Conservation (phyloP, 768 basidiomycete species). For the Cubamyces lactineus region DNA sequence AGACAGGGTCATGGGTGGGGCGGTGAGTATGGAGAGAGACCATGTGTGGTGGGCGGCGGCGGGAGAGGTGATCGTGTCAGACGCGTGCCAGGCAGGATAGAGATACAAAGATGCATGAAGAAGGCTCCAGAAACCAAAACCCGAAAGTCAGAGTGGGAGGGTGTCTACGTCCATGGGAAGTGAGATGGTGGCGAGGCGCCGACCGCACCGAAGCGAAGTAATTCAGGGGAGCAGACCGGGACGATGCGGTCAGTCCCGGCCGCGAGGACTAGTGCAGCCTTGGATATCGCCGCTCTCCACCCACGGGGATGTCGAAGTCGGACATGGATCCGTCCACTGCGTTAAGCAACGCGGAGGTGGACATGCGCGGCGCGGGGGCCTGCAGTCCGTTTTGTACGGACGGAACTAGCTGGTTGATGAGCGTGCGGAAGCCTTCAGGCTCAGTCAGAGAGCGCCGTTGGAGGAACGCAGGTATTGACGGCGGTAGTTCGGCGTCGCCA, state of each 20-base stretch:
- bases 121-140: no score
- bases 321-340: slow-evolving; percentile 9
- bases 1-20: background rate
- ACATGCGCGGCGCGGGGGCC: slow-evolving; percentile 16
- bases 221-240: background rate
- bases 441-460: slow-evolving; percentile 61
- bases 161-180: background rate
- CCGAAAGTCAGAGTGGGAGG: background rate
- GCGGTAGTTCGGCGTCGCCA: slow-evolving; percentile 22
- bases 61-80: background rate
- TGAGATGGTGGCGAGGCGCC: background rate
- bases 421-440: slow-evolving; percentile 53
- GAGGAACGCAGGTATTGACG: slow-evolving; percentile 41
- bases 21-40: background rate
- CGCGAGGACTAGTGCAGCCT: slow-evolving; percentile 22
- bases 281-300: slow-evolving; percentile 25
- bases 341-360: slow-evolving; percentile 13
- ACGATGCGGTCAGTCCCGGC: background rate
- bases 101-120: no score
- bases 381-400: slow-evolving; percentile 40
- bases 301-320: slow-evolving; percentile 21
- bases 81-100: no score
- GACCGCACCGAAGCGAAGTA: background rate
- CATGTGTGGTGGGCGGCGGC: background rate
- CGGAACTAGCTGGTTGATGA: slow-evolving; percentile 52